Percentiles rank a stretch among this genome's conserved stretches.
phyloP scores from a whole-genome alignment of 1,284 basidiomycete genomes.

The Trichosporon sp. region DNA sequence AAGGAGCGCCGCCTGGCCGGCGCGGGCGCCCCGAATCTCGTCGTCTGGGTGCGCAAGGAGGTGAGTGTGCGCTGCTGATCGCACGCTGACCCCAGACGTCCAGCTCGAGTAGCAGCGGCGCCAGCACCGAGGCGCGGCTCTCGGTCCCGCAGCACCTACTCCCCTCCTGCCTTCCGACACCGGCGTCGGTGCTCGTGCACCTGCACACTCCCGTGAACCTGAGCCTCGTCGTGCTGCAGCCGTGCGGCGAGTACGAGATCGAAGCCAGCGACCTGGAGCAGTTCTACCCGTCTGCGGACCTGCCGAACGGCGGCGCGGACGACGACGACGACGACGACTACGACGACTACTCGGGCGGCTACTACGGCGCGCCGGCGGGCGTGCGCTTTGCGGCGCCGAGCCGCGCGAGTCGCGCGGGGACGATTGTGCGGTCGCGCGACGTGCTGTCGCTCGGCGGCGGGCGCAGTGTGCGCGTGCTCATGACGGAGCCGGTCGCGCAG shows the following conservation, averaged over 20 bases:
- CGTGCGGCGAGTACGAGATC: conserved; percentile 23
- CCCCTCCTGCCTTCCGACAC: conserved; percentile 30
- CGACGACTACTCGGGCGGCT: conserved; percentile 7
- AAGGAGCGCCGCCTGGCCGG: conserved; percentile 14
- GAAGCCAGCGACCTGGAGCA: conserved; percentile 21
- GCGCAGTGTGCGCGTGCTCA: conserved; percentile 40
- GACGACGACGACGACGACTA: conserved; percentile 8
- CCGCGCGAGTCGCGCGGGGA: conserved; percentile 9
- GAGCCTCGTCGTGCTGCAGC: conserved; percentile 40
- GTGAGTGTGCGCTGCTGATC: neutral
- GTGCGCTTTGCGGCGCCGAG: conserved; percentile 20
- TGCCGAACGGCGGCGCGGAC: conserved; percentile 11
- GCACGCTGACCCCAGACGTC: neutral
- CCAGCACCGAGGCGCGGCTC: conserved; percentile 15
- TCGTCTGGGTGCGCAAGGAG: conserved; percentile 16
- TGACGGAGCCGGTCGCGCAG: conserved; percentile 65
- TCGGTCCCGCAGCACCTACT: conserved; percentile 33
- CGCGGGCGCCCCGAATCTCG: conserved; percentile 14
- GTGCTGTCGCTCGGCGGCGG: conserved; percentile 12
- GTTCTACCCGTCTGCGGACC: conserved; percentile 14
- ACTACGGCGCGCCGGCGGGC: neutral
- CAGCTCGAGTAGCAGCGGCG: neutral
- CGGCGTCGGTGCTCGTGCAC: conserved; percentile 25
- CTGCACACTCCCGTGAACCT: conserved; percentile 37
- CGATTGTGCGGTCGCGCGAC: conserved; percentile 17